These are phyloP conservation scores for Colletotrichum magnum DNA, from an alignment of 2,329 filamentous ascomycete genomes.

Conservation along the genomic window DNA sequence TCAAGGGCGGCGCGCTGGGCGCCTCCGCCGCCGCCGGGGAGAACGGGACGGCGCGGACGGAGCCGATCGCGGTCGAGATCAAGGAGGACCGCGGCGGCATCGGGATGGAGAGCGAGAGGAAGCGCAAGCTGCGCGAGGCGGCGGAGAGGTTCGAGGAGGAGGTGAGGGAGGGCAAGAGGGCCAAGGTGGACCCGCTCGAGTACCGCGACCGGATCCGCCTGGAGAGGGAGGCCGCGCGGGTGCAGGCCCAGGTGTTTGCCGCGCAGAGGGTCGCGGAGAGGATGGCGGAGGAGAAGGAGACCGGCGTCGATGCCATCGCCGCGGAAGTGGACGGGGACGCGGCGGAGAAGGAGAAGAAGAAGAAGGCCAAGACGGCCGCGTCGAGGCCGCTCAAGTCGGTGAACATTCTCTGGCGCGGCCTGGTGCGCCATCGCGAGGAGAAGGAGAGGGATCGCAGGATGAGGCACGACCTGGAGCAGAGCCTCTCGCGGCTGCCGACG, in stretches of 20 bases:
- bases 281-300: slow-evolving; percentile 72
- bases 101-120: slow-evolving; percentile 86
- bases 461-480: slow-evolving; percentile 76
- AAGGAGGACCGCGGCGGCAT: slow-evolving; percentile 89
- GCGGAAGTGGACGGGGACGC: slow-evolving; percentile 27
- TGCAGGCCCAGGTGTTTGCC: slow-evolving; percentile 79
- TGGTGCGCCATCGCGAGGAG: slow-evolving; percentile 79
- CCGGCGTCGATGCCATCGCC: slow-evolving; percentile 1
- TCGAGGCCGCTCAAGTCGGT: slow-evolving; percentile 74
- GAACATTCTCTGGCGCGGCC: slow-evolving; percentile 83
- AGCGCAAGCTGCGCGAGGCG: slow-evolving; percentile 79
- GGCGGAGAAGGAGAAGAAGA: slow-evolving; percentile 45
- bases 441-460: slow-evolving; percentile 77
- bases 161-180: slow-evolving; percentile 71
- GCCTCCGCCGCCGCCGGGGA: slow-evolving; percentile 66
- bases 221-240: slow-evolving; percentile 77
- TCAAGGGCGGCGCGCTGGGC: slow-evolving; percentile 83
- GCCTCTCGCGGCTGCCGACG: slow-evolving; percentile 72
- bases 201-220: slow-evolving; percentile 80
- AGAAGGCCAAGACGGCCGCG: slow-evolving; percentile 50
- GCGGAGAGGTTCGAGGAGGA: slow-evolving; percentile 58
- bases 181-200: slow-evolving; percentile 75
- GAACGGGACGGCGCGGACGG: slow-evolving; percentile 57
- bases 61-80: slow-evolving; percentile 82
- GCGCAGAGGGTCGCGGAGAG: slow-evolving; percentile 88